These are phyloP conservation scores for Fusarium aywerte DNA, from an alignment of 2,329 filamentous ascomycete genomes.

Conservation along the genomic window DNA sequence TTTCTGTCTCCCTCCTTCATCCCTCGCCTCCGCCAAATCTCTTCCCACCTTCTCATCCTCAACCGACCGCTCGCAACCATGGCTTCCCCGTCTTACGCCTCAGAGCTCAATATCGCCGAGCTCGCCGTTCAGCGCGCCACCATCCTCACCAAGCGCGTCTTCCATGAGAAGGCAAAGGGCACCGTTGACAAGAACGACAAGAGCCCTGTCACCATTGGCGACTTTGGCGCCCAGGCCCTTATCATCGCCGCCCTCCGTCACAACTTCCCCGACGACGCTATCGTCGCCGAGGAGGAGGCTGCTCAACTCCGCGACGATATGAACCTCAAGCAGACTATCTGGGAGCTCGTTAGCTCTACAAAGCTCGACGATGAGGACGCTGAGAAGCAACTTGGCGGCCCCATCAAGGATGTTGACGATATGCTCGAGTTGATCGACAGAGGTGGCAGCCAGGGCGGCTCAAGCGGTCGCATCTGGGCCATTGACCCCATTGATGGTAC, in stretches of 20 bases:
- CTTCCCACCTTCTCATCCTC: conserved; percentile 41
- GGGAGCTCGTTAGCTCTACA: conserved; percentile 80
- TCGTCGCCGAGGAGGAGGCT: conserved; percentile 96
- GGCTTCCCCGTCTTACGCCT: conserved; percentile 66
- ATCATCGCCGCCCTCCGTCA: conserved; percentile 91
- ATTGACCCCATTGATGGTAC: conserved; percentile 98
- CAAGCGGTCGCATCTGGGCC: conserved; percentile 87
- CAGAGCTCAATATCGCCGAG: conserved; percentile 85
- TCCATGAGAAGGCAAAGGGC: conserved; percentile 89
- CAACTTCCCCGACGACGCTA: conserved; percentile 89
- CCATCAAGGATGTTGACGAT: conserved; percentile 71
- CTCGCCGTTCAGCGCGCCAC: conserved; percentile 85
- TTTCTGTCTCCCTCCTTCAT: conserved; percentile 43
- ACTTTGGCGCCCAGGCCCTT: conserved; percentile 96
- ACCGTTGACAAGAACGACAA: conserved; percentile 92
- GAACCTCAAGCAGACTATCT: conserved; percentile 75
- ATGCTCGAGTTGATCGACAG: conserved; percentile 75
- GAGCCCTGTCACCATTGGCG: conserved; percentile 96
- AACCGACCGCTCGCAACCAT: conserved; percentile 48
- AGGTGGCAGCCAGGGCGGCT: conserved; percentile 76
- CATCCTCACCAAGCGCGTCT: conserved; percentile 64
- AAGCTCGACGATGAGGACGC: conserved; percentile 68
- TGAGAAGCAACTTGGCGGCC: conserved; percentile 75
- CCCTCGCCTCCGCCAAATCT: conserved; percentile 47
- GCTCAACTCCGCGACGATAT: conserved; percentile 78